A percentile compares a stretch with the other conserved stretches of the same genome.
Evolutionary conservation across 2,329 filamentous ascomycete genomes (phyloP).

Genomic region (Thyridium curvatum): DNA sequence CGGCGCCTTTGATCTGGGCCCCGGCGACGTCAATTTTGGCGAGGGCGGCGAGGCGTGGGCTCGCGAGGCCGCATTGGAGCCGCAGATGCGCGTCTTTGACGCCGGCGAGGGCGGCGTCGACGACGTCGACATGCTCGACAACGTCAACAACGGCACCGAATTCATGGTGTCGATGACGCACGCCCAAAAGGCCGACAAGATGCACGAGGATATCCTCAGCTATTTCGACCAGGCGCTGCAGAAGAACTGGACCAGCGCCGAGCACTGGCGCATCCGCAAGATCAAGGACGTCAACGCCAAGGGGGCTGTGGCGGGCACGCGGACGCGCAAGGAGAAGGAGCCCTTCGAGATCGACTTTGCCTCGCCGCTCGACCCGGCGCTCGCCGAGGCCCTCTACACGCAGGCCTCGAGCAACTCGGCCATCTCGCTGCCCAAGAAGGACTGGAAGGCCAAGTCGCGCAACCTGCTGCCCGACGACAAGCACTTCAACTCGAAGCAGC

Average conservation of each 20-base stretch:
- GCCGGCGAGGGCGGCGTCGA: conserved; percentile 51
- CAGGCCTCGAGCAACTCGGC: conserved; percentile 72
- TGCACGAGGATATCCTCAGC: conserved; percentile 91
- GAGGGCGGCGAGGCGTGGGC: conserved; percentile 97
- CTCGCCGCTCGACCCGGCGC: conserved; percentile 61
- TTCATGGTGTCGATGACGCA: conserved; percentile 78
- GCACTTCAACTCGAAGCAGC: conserved; percentile 90
- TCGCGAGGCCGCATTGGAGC: conserved; percentile 77
- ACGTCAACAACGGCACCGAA: conserved; percentile 56
- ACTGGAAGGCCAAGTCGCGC: conserved; percentile 89
- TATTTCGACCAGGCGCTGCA: conserved; percentile 96
- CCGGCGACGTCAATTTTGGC: conserved; percentile 75
- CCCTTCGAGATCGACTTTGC: conserved; percentile 91
- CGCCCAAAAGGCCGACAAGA: conserved; percentile 55
- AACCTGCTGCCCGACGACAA: conserved; percentile 96
- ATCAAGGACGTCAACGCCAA: conserved; percentile 75
- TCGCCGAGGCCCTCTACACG: conserved; percentile 75
- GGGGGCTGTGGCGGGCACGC: conserved; percentile 38
- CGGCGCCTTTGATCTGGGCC: conserved; percentile 63
- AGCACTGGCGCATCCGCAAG: conserved; percentile 94
- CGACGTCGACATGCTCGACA: conserved; percentile 50
- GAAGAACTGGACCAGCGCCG: conserved; percentile 97
- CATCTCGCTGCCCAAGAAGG: conserved; percentile 84
- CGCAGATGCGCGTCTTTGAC: conserved; percentile 76
- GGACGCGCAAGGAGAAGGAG: conserved; percentile 87